phyloP scores from a whole-genome alignment of 2,329 filamentous ascomycete genomes.

The Aspergillus hortae region DNA sequence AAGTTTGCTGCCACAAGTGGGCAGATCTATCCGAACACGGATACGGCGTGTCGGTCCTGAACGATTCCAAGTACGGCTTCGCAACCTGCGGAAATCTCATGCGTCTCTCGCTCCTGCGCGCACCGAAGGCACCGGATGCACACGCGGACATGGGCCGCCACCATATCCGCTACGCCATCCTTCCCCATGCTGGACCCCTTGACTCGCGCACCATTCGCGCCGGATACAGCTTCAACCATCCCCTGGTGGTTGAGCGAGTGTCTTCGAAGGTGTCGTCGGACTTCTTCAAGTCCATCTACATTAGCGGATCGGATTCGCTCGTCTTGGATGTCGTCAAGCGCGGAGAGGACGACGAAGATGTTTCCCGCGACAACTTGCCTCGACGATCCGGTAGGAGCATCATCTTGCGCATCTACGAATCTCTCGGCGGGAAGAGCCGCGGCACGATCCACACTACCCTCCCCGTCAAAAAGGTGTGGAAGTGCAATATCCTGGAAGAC shows the following conservation, averaged over 20 bases:
- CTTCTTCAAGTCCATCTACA: constrained; percentile 56
- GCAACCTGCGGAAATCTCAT: constrained; percentile 85
- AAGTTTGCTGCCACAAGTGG: constrained; percentile 94
- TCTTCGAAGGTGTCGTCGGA: constrained; percentile 18
- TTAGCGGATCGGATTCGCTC: constrained; percentile 65
- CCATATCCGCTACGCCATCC: constrained; percentile 81
- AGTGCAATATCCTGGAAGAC: constrained; percentile 86
- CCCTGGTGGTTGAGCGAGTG: constrained; percentile 56
- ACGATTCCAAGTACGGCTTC: constrained; percentile 95
- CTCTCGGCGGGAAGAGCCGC: constrained; percentile 73
- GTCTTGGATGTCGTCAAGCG: constrained; percentile 89
- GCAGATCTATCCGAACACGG: constrained; percentile 83
- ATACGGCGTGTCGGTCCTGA: constrained; percentile 88
- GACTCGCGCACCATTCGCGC: constrained; percentile 72
- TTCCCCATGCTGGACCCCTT: constrained; percentile 75
- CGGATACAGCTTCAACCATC: constrained; percentile 87
- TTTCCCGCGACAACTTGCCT: constrained; percentile 55
- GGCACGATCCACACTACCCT: constrained; percentile 67
- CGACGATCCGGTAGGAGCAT: constrained; percentile 71
- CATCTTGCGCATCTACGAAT: constrained; percentile 82
- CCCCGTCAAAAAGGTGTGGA: constrained; percentile 71
- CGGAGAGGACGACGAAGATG: constrained; percentile 80
- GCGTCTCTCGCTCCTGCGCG: constrained; percentile 79
- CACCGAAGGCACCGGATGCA: constrained; percentile 87
- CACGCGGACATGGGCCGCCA: constrained; percentile 93